Conservation (phyloP, 306 rosid genomes). For the Sindora glabra region DNA sequence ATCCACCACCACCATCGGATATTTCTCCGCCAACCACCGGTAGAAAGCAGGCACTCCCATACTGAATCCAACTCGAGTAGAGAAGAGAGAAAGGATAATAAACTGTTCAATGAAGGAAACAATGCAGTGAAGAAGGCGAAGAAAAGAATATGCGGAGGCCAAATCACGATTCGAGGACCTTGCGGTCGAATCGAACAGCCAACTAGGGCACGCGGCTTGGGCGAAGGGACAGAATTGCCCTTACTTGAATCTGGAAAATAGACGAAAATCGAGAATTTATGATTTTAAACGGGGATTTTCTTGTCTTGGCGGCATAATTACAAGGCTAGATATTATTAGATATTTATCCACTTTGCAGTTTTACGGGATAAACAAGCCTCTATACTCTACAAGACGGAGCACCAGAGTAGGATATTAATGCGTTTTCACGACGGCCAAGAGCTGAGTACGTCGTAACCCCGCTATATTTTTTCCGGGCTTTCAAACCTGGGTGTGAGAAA, state of each 20-base stretch:
- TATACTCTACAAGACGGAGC: no score
- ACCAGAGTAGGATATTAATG: no score
- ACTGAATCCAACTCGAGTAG: neutral
- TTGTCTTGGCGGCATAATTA: neutral
- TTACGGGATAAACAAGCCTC: no score
- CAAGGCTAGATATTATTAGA: no score
- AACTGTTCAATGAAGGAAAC: neutral
- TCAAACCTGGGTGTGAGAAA: no score
- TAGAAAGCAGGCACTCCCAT: slow-evolving; percentile 99
- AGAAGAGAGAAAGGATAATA: no score
- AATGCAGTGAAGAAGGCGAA: no score
- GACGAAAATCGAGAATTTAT: neutral
- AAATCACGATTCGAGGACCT: neutral
- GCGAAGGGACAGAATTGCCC: slow-evolving; percentile 3
- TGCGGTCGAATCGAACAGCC: neutral
- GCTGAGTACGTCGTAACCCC: no score
- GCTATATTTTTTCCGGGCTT: no score
- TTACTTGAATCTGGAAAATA: neutral
- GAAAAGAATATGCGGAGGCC: neutral
- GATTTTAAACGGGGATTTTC: neutral
- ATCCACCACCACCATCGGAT: slow-evolving; percentile 72
- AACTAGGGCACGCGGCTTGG: slow-evolving; percentile 11
- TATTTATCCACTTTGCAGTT: no score
- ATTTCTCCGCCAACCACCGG: slow-evolving; percentile 94
- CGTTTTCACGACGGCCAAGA: no score